Conservation (phyloP, 2,329 filamentous ascomycete genomes). For the Apiospora koreana region DNA sequence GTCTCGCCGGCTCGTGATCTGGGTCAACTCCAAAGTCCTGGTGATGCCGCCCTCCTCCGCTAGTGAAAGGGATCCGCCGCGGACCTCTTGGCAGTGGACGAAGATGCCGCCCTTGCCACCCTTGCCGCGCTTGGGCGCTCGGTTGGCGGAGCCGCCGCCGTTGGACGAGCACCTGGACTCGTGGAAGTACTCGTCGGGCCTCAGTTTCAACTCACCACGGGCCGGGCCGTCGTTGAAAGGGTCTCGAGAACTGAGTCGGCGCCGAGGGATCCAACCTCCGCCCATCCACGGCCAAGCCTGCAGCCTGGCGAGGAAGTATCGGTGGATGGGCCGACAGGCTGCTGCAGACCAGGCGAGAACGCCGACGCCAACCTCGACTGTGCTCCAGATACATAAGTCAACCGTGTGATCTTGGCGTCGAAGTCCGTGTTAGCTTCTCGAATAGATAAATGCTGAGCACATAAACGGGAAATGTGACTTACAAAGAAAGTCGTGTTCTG, state of each 20-base stretch:
- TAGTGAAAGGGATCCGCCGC: background rate
- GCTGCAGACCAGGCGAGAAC: background rate
- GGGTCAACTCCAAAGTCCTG: background rate
- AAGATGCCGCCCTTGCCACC: background rate
- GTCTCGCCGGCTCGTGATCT: background rate
- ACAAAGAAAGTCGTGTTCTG: background rate
- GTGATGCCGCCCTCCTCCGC: background rate
- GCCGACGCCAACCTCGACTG: background rate
- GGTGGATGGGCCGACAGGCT: background rate
- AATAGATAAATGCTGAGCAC: background rate
- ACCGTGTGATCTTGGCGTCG: background rate
- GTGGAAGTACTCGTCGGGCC: background rate
- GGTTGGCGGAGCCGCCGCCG: background rate
- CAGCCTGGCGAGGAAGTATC: background rate
- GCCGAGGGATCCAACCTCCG: background rate
- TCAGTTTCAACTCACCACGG: background rate
- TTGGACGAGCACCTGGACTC: background rate
- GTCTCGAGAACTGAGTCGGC: background rate
- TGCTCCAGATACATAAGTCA: conserved; percentile 1
- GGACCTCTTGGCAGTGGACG: background rate
- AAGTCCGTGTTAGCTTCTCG: background rate
- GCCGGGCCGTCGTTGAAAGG: background rate
- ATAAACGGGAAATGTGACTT: background rate
- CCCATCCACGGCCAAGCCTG: background rate
- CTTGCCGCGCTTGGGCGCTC: background rate